Conservation (phyloP, 2,329 filamentous ascomycete species). For the Rutstroemia sp. region DNA sequence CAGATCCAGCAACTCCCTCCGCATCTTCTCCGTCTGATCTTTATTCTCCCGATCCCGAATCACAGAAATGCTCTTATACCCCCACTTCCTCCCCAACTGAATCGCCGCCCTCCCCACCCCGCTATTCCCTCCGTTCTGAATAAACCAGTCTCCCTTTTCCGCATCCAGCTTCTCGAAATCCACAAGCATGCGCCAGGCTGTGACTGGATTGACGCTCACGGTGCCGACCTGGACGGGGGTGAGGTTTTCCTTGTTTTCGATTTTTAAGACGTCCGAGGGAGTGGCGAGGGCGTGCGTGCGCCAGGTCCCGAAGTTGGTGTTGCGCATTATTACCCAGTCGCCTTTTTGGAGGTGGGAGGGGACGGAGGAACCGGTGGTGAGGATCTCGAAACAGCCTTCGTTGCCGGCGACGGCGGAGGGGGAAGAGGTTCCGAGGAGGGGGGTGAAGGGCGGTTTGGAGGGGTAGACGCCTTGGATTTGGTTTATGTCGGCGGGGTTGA, state of each 20-base stretch:
- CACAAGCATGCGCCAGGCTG: conserved; percentile 85
- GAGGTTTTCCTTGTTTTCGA: conserved; percentile 64
- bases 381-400: conserved; percentile 90
- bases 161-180: conserved; percentile 55
- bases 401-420: conserved; percentile 80
- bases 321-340: conserved; percentile 90
- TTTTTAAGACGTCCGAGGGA: conserved; percentile 54
- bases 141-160: conserved; percentile 79
- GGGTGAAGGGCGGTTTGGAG: conserved; percentile 69
- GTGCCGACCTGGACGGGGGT: conserved; percentile 75
- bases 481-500: conserved; percentile 98
- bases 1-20: conserved; percentile 50
- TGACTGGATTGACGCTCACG: conserved; percentile 86
- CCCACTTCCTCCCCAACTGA: conserved; percentile 80
- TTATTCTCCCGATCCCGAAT: conserved; percentile 63
- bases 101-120: conserved; percentile 89
- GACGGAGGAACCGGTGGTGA: conserved; percentile 52
- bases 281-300: conserved; percentile 75
- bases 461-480: conserved; percentile 97
- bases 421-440: conserved; percentile 64
- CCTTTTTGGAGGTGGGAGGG: conserved; percentile 51
- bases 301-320: conserved; percentile 86
- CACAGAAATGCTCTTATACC: conserved; percentile 83
- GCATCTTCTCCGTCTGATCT: conserved; percentile 57
- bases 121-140: conserved; percentile 94